Base-by-base conservation (phyloP, 2,329 filamentous ascomycete genomes). In the Pleomassaria siparia region DNA sequence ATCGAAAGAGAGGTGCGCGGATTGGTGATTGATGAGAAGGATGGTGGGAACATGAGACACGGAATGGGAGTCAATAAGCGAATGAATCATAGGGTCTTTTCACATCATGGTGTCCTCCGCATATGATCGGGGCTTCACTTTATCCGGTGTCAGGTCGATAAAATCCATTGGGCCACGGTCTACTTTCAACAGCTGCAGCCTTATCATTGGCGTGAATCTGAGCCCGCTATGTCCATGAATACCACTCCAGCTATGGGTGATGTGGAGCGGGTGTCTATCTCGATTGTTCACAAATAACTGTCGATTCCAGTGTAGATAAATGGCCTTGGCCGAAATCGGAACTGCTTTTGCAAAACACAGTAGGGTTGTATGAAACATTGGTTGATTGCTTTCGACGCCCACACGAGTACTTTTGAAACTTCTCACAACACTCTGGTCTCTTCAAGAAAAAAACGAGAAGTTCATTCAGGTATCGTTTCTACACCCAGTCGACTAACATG, bases 21-120 rank as follows among this genome's bases (percentile, higher is more conserved):
- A 51, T 57, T 56, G 35, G 43, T 55, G 55, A 36, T n/a, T n/a
- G n/a, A 20, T 9, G 15, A 18, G 24, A 26, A 51, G 62, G 60
- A 60, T 51, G 61, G 60, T 55, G 58, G 59, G 47, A 60, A 60
- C 59, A 67, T 65, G 32, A 60, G 64, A 60, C 58, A 68, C 57
- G 67, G 64, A 63, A 61, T 63, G 58, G 62, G 66, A 67, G 66
- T 69, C 64, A 66, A 70, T 66, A 63, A 69, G 67, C 64, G 62
- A 56, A 69, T 66, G 64, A 66, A 67, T 67, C 63, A 66, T 56
- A 63, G 63, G 64, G 63, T 63, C 55, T 69, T 55, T 67, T 61
- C 41, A 65, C 56, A 68, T 58, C 62, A 58, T 64, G 59, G 62
- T 66, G 61, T 66, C 47, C 51, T 51, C 51, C 47, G 51, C n/a